Evolutionary conservation across 768 basidiomycete species (phyloP), one percentile per base, ranked within the genome.

Genomic region (Rhodosporidiobolus sp.): DNA sequence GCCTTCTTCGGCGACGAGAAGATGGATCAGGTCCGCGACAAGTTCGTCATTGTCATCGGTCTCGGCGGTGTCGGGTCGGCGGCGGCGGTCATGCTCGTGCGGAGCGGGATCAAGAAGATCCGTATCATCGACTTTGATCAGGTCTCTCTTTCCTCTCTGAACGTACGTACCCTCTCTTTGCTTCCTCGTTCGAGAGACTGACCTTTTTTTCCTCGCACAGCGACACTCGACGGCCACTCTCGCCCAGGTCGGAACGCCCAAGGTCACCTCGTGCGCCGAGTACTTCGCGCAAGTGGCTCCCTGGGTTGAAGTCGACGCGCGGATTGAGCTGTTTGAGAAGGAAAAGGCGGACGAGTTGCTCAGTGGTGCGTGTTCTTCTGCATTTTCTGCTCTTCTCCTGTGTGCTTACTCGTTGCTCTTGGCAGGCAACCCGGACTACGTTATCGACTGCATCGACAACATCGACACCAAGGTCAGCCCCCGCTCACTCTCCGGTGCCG

Each of bases 371-470:
- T 34, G 20, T 28, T n/a, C n/a, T n/a, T n/a, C n/a, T n/a, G n/a
- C n/a, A n/a, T n/a, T 17, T 32, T 43, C 14, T n/a, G 54, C 35
- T 35, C 14, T 49, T 30, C 24, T 52, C 6, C 57, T n/a, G 32
- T 20, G 30, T 26, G 43, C 43, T n/a, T 17, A 48, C 38, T 7
- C 14, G n/a, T 55, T 43, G 3, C 28, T 11, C 20, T 28, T 32
- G 7, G 17, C 67, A 65, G 77, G 78, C 8, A 63, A 75, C 10
- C 76, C 88, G 2, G 93, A 97, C 78, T 99, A 94, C 91, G 95
- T 98, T 30, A 86, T 99, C 87, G 95, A 99, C 81, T 94, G 94
- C 10, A 99, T 98, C 70, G 95, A 98, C 82, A 98, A 99, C 79
- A 95, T 98, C 73, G 86, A 90, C 58, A 95, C 95, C 0, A 98